phyloP scores from a whole-genome alignment of 306 rosid genomes.

The Glycine latifolia region DNA sequence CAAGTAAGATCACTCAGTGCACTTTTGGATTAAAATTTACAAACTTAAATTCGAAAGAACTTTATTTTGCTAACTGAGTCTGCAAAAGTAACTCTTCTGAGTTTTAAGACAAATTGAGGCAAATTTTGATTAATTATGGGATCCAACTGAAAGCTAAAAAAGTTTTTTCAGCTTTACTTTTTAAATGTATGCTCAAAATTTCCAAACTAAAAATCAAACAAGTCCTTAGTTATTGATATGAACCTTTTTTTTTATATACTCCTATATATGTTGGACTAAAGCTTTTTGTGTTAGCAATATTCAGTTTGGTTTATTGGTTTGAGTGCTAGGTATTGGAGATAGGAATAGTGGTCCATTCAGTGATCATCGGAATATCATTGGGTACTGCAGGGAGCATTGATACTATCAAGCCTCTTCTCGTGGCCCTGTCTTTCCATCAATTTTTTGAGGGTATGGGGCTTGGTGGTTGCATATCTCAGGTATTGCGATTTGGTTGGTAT shows the following conservation, averaged over 20 bases:
- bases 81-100: background rate
- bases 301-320: background rate
- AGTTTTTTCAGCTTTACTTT: too few species aligned
- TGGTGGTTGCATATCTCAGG: constrained; percentile 93
- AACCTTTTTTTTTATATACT: too few species aligned
- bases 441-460: constrained; percentile 93
- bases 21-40: background rate
- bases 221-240: too few species aligned
- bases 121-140: background rate
- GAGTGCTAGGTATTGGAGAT: constrained; percentile 69
- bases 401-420: constrained; percentile 68
- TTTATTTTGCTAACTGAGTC: background rate
- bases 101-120: background rate
- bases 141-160: background rate
- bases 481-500: constrained; percentile 32
- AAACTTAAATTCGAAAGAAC: background rate
- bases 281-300: background rate
- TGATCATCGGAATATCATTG: constrained; percentile 78
- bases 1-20: constrained; percentile 57
- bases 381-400: constrained; percentile 63
- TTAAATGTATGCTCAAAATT: too few species aligned
- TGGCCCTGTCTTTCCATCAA: constrained; percentile 87
- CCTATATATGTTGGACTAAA: too few species aligned
- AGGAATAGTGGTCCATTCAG: constrained; percentile 89
- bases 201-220: background rate